These are phyloP conservation scores for Eremochloa ophiuroides DNA, from an alignment of 176 grass and related monocot genomes.

Conservation along the genomic window DNA sequence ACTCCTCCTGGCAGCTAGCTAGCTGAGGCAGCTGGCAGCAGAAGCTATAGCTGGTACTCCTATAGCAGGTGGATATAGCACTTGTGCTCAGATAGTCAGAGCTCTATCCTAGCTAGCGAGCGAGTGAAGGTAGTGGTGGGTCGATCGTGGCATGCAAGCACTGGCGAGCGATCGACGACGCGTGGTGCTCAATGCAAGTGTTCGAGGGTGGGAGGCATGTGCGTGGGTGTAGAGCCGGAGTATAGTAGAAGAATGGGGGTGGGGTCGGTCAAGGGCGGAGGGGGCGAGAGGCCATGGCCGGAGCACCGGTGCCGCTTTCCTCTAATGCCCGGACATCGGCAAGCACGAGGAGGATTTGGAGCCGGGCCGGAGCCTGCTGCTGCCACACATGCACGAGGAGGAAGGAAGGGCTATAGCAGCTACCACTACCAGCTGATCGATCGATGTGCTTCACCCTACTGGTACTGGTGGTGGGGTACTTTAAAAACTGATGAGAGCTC, in stretches of 20 bases:
- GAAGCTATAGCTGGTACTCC: neutral
- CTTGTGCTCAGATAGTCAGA: neutral
- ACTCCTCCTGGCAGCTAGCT: neutral
- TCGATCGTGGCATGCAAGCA: slow-evolving; percentile 7
- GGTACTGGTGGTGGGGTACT: neutral
- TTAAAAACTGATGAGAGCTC: slow-evolving; percentile 18
- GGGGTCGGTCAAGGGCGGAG: slow-evolving; percentile 26
- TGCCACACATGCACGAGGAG: neutral
- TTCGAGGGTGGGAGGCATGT: neutral
- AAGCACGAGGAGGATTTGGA: slow-evolving; percentile 52
- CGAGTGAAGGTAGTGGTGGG: neutral
- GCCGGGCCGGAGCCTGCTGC: neutral
- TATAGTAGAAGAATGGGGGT: neutral
- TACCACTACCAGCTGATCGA: too few species aligned
- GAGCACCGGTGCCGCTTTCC: slow-evolving; percentile 53
- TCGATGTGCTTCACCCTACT: neutral
- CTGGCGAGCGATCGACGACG: neutral
- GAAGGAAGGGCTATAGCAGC: too few species aligned
- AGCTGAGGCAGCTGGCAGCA: neutral
- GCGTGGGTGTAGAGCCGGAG: neutral
- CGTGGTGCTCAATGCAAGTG: neutral
- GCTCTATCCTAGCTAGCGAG: neutral
- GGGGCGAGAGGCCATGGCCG: slow-evolving; percentile 42
- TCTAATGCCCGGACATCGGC: slow-evolving; percentile 55
- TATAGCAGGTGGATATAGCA: neutral